These are phyloP conservation scores for Bifiguratus adelaidae DNA, from an alignment of 192 early-diverging fungal species.

Conservation along the genomic window DNA sequence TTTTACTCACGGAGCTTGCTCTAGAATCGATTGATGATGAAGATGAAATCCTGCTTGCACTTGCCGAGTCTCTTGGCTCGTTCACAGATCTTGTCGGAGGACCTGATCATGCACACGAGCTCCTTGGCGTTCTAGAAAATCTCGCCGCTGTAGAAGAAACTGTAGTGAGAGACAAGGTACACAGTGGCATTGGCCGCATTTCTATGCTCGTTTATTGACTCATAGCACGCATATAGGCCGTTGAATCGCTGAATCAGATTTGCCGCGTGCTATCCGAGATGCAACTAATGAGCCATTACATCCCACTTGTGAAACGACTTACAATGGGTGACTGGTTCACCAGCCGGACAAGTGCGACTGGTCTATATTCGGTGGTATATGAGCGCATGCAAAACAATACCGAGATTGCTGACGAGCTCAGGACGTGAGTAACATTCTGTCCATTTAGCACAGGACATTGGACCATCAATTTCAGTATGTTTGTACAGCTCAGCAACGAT, in stretches of 20 bases:
- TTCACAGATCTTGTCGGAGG: constrained; percentile 94
- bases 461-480: constrained; percentile 35
- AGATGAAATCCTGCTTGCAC: constrained; percentile 88
- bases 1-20: neutral
- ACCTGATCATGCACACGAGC: constrained; percentile 69
- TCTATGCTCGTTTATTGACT: neutral
- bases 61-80: constrained; percentile 90
- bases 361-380: constrained; percentile 85
- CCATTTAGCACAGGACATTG: neutral
- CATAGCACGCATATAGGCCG: constrained; percentile 54
- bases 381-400: constrained; percentile 49
- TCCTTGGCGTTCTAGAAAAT: constrained; percentile 90
- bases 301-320: constrained; percentile 88
- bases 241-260: constrained; percentile 86
- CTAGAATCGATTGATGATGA: constrained; percentile 98
- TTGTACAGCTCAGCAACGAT: constrained; percentile 77
- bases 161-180: constrained; percentile 87
- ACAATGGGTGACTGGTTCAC: constrained; percentile 98
- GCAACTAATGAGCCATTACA: constrained; percentile 82
- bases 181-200: neutral
- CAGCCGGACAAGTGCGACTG: constrained; percentile 85
- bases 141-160: constrained; percentile 97
- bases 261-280: constrained; percentile 54
- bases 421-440: constrained; percentile 32
- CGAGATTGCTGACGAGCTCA: constrained; percentile 77